Percentiles rank a stretch among this genome's conserved stretches.
Evolutionary conservation across 768 basidiomycete genomes (phyloP).

Genomic region (Coprinellus aureogranulatus): DNA sequence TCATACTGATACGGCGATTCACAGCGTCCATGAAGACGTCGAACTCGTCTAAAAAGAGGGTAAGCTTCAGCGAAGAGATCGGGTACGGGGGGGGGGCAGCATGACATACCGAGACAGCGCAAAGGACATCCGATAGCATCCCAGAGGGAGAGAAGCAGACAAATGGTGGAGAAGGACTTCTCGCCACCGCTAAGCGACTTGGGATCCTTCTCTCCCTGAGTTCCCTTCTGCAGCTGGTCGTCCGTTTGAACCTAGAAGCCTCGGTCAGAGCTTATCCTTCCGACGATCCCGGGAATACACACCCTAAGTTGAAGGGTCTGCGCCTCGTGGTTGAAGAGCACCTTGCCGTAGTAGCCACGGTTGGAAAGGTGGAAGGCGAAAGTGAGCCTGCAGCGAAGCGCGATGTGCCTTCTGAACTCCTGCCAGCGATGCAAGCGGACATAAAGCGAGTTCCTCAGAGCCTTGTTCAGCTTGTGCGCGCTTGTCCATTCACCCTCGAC

Average conservation of each 20-base stretch:
- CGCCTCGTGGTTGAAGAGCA: constrained; percentile 76
- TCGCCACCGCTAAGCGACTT: constrained; percentile 89
- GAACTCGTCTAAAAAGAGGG: constrained; percentile 71
- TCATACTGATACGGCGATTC: constrained; percentile 89
- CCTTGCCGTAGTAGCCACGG: constrained; percentile 87
- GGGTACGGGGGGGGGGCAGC: neutral
- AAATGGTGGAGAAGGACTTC: constrained; percentile 96
- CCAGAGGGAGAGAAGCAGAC: constrained; percentile 92
- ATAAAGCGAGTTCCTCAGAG: constrained; percentile 22
- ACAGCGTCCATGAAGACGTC: constrained; percentile 98
- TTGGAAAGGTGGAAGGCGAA: constrained; percentile 81
- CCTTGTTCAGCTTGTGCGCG: constrained; percentile 66
- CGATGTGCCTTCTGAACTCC: constrained; percentile 83
- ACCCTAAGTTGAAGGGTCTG: constrained; percentile 68
- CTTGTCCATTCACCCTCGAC: constrained; percentile 63
- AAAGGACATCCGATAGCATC: constrained; percentile 93
- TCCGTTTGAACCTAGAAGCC: constrained; percentile 71
- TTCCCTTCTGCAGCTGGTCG: constrained; percentile 61
- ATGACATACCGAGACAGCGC: constrained; percentile 73
- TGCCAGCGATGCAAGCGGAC: constrained; percentile 57
- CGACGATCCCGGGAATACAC: constrained; percentile 6
- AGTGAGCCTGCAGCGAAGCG: constrained; percentile 79
- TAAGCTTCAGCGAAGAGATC: neutral
- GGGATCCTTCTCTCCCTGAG: constrained; percentile 71
- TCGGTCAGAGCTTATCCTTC: neutral